Percentiles rank a stretch among this genome's conserved stretches.
Conservation (phyloP, 2,329 filamentous ascomycete species). For the Arthrobotrys megalospora region DNA sequence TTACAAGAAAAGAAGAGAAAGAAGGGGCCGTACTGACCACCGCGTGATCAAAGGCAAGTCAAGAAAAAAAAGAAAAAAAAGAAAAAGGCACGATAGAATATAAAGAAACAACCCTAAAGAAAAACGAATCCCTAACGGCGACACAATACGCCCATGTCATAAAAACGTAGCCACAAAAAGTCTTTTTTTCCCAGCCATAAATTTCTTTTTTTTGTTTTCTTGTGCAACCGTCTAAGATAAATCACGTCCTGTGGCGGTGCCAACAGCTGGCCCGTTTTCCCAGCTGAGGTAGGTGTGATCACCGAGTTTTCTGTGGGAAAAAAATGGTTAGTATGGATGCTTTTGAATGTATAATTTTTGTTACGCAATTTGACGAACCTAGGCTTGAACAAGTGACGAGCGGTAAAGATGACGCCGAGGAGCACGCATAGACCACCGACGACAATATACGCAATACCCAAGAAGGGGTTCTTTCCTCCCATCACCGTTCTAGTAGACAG, state of each 20-base stretch:
- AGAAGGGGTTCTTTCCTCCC: constrained; percentile 93
- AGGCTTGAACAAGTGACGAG: constrained; percentile 91
- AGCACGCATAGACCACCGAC: constrained; percentile 94
- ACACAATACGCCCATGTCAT: constrained; percentile 38
- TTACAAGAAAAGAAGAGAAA: constrained; percentile 31
- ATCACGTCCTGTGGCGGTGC: constrained; percentile 68
- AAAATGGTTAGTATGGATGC: constrained; percentile 25
- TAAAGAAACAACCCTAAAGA: constrained; percentile 11
- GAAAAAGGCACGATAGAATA: background rate
- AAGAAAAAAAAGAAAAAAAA: background rate
- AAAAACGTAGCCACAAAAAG: constrained; percentile 29
- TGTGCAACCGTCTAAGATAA: constrained; percentile 13
- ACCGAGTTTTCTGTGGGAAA: constrained; percentile 83
- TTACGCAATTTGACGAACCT: constrained; percentile 73
- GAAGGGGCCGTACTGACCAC: constrained; percentile 8
- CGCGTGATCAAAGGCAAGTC: constrained; percentile 32
- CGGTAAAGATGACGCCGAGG: constrained; percentile 87
- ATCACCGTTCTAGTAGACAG: constrained; percentile 92
- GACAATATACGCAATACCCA: constrained; percentile 95
- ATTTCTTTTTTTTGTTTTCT: constrained; percentile 3
- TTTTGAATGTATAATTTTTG: background rate
- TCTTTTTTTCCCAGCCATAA: constrained; percentile 17
- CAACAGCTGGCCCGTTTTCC: constrained; percentile 79
- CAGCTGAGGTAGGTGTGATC: constrained; percentile 98
- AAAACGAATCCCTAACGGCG: constrained; percentile 22